phyloP scores from a whole-genome alignment of 345 rosid genomes.

The Gynandropsis gynandra region DNA sequence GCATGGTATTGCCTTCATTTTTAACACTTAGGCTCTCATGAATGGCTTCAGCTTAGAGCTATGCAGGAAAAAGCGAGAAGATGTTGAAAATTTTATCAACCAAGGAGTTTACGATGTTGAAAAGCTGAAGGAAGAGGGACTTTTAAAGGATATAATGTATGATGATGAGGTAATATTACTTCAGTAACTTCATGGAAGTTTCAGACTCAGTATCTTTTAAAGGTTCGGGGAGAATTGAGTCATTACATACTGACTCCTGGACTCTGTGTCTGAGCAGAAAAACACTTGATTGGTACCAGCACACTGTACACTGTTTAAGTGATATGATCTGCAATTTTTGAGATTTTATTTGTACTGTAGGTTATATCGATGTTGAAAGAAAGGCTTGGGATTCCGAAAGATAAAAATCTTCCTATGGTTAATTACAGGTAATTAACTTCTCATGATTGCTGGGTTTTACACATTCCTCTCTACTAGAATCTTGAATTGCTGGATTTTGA shows the following conservation, averaged over 20 bases:
- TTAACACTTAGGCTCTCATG: slow-evolving; percentile 20
- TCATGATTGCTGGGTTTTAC: not conserved
- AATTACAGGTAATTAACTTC: slow-evolving; percentile 54
- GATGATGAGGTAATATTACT: slow-evolving; percentile 76
- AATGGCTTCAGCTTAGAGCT: slow-evolving; percentile 26
- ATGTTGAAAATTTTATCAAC: slow-evolving; percentile 70
- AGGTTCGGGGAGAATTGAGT: no score
- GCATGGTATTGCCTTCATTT: slow-evolving; percentile 19
- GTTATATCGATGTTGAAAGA: slow-evolving; percentile 74
- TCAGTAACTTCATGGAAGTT: not conserved
- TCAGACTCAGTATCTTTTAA: slow-evolving; percentile 6
- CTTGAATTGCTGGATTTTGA: not conserved
- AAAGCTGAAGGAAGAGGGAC: slow-evolving; percentile 80
- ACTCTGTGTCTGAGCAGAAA: no score
- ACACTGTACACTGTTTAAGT: not conserved
- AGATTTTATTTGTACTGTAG: slow-evolving; percentile 36
- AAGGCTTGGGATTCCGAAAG: slow-evolving; percentile 65
- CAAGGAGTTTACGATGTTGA: slow-evolving; percentile 84
- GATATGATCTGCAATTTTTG: slow-evolving; percentile 6
- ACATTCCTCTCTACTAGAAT: no score
- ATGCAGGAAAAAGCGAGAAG: slow-evolving; percentile 75
- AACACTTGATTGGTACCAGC: no score
- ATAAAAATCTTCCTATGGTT: slow-evolving; percentile 63
- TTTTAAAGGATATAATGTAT: slow-evolving; percentile 63
- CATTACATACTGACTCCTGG: no score